Conservation (phyloP, 192 early-diverging fungal species). For the Coemansia sp. region DNA sequence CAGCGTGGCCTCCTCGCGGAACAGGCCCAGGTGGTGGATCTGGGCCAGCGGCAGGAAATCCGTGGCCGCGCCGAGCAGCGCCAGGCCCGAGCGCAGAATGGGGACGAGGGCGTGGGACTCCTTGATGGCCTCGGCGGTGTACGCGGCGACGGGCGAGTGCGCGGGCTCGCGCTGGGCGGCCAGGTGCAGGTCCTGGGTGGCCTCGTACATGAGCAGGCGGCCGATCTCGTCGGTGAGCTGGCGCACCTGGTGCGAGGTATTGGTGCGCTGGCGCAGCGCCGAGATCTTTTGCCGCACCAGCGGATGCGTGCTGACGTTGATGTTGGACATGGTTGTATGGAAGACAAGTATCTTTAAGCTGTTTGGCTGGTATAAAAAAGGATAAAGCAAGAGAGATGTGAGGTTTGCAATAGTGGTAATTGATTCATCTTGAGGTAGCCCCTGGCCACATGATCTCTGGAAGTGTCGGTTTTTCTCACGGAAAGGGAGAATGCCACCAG, state of each 20-base stretch:
- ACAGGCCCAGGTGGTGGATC: conserved; percentile 75
- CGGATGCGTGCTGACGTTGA: conserved; percentile 55
- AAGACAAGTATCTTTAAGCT: too few relatives aligned
- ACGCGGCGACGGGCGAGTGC: conserved; percentile 51
- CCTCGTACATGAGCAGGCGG: conserved; percentile 61
- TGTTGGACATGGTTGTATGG: conserved; percentile 8
- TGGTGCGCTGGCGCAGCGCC: conserved; percentile 51
- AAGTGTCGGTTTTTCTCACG: too few relatives aligned
- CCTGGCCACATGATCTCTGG: too few relatives aligned
- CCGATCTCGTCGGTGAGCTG: conserved; percentile 55
- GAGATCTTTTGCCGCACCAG: conserved; percentile 58
- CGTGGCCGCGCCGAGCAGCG: conserved; percentile 55
- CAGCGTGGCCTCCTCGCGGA: conserved; percentile 72
- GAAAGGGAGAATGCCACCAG: too few relatives aligned
- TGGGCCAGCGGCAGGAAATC: conserved; percentile 64
- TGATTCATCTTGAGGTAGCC: too few relatives aligned
- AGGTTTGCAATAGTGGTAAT: background rate
- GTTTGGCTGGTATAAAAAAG: background rate
- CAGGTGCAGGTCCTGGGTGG: conserved; percentile 48
- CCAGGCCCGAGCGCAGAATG: conserved; percentile 61
- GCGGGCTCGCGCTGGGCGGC: conserved; percentile 5
- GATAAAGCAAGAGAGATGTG: background rate
- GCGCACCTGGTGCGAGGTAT: conserved; percentile 50
- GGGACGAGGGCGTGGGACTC: conserved; percentile 57
- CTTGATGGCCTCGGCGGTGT: conserved; percentile 33